Evolutionary conservation across 345 rosid genomes (phyloP).

Genomic region (Eucalyptus tenuipes): DNA sequence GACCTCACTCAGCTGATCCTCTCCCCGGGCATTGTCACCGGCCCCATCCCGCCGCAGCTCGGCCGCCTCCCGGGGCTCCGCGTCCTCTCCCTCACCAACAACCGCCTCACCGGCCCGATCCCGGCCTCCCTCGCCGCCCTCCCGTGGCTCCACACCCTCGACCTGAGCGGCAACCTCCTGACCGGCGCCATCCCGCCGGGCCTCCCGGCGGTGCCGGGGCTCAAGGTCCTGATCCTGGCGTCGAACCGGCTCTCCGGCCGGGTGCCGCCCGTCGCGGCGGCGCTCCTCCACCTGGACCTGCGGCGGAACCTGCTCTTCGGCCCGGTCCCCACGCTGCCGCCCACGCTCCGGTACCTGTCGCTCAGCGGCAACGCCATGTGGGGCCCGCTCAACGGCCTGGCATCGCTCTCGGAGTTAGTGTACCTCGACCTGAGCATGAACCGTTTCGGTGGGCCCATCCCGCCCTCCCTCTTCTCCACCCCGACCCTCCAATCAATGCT

Average conservation of each 20-base stretch:
- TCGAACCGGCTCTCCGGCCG: slow-evolving; percentile 35
- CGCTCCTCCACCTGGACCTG: slow-evolving; percentile 61
- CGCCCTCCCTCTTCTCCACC: slow-evolving; percentile 41
- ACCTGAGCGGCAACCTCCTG: slow-evolving; percentile 63
- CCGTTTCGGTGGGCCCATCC: slow-evolving; percentile 61
- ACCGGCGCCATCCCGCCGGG: slow-evolving; percentile 44
- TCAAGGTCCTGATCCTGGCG: slow-evolving; percentile 45
- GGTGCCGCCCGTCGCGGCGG: slow-evolving; percentile 24
- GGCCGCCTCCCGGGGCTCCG: slow-evolving; percentile 39
- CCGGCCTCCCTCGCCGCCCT: slow-evolving; percentile 43
- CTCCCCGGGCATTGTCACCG: slow-evolving; percentile 71
- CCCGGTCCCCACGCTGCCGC: slow-evolving; percentile 41
- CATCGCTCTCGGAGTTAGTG: slow-evolving; percentile 29
- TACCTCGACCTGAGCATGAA: slow-evolving; percentile 82
- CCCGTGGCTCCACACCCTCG: slow-evolving; percentile 56
- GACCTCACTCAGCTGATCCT: slow-evolving; percentile 61
- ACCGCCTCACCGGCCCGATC: slow-evolving; percentile 70
- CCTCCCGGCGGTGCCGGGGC: slow-evolving; percentile 19
- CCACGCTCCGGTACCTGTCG: slow-evolving; percentile 63
- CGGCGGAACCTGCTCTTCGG: slow-evolving; percentile 45
- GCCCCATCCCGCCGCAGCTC: slow-evolving; percentile 63
- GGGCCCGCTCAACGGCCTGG: slow-evolving; percentile 54
- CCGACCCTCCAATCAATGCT: slow-evolving; percentile 41
- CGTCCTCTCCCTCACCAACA: slow-evolving; percentile 58
- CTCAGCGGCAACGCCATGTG: slow-evolving; percentile 36